Base-by-base conservation (phyloP, 2,329 filamentous ascomycete genomes). In the Teratosphaeria gauchensis region DNA sequence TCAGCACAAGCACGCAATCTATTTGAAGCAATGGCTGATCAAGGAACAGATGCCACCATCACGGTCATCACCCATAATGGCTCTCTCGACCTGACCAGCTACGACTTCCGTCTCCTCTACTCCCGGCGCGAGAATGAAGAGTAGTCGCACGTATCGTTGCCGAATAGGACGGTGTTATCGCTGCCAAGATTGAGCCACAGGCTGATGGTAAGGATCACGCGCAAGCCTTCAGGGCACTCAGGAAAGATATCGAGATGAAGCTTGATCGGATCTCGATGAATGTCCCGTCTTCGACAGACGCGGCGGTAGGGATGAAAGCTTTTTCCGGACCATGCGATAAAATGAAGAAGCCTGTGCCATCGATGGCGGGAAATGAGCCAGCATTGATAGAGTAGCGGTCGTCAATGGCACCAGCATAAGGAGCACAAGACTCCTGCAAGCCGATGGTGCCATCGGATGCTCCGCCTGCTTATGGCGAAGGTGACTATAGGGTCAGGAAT, bases 51-150 rank as follows among this genome's bases (percentile, higher is more conserved):
- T 46, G 61, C 58, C 7, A 52, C 62, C 42, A 57, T 66, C 33
- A 61, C 60, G 30, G 58, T 65, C 46, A 31, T 64, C 4, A 59
- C 60, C 32, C 35, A 58, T 19, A 66, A 66, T 58, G 63, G 63
- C 56, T 16, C 46, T 12, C 46, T 55, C 51, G 46, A 59, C 35
- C 59, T 68, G 56, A 38, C 57, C 14, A 55, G 57, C 21, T 61
- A 67, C 59, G 46, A 62, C n/a, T 64, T 69, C 61, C 63, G 61
- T 16, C 62, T 68, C 14, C 57, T 68, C 35, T 66, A 60, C 61
- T 63, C 64, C 16, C 63, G 65, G n/a, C 61, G 58, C 28, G 52
- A 56, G 11, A 56, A 58, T 31, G 60, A 62, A 28, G 24, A 28
- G 24, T 28, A 28, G 24, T 28, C 24, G 24, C 24, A 28, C 24